phyloP scores from a whole-genome alignment of 108 stramenopile genomes.

The Skeletonema costatum region DNA sequence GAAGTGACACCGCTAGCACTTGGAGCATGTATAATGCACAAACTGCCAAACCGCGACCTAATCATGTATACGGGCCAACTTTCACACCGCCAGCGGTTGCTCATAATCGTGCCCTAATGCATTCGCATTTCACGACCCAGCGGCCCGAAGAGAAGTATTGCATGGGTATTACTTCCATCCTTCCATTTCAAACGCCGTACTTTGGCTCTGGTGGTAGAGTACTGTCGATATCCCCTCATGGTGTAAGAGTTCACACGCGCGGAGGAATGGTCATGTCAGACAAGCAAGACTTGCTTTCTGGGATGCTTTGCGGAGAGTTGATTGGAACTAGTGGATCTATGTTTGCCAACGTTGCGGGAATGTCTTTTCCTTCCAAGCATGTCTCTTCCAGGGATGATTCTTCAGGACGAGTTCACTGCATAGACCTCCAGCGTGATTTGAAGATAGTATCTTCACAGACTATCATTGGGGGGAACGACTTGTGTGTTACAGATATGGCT shows the following conservation, averaged over 20 bases:
- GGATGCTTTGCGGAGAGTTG: slow-evolving; percentile 44
- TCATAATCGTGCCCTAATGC: neutral
- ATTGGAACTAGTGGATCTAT: slow-evolving; percentile 9
- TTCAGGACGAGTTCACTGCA: slow-evolving; percentile 51
- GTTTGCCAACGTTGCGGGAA: slow-evolving; percentile 67
- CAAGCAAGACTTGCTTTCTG: slow-evolving; percentile 60
- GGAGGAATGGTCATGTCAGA: slow-evolving; percentile 67
- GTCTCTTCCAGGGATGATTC: neutral
- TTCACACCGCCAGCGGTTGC: slow-evolving; percentile 43
- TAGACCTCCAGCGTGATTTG: slow-evolving; percentile 74
- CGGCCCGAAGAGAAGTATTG: slow-evolving; percentile 33
- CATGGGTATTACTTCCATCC: slow-evolving; percentile 51
- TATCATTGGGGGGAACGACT: slow-evolving; percentile 33
- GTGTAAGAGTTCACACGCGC: slow-evolving; percentile 69
- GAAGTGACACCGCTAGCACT: slow-evolving; percentile 5
- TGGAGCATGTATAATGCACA: neutral
- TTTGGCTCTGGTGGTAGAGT: slow-evolving; percentile 43
- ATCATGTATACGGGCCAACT: slow-evolving; percentile 65
- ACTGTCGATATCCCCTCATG: slow-evolving; percentile 68
- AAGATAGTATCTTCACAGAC: slow-evolving; percentile 69
- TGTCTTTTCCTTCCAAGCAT: slow-evolving; percentile 30
- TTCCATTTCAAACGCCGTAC: slow-evolving; percentile 38
- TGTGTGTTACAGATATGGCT: slow-evolving; percentile 64
- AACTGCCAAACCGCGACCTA: slow-evolving; percentile 44
- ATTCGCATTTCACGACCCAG: neutral